Evolutionary conservation across 202 grass and related monocot species (phyloP).

Genomic region (Carex arenaria): DNA sequence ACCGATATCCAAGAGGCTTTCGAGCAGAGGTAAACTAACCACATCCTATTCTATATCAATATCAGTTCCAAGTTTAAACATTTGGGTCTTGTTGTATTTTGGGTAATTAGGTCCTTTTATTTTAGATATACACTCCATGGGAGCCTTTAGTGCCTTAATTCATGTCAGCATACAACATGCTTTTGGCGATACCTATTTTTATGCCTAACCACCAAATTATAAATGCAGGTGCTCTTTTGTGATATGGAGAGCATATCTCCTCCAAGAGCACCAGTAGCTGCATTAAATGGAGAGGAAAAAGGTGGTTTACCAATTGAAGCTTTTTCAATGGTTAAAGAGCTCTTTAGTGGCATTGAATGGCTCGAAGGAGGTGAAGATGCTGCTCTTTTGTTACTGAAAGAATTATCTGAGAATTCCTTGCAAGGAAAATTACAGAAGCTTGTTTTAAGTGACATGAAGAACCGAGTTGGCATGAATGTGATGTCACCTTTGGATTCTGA

Average conservation of each 20-base stretch:
- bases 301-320: conserved; percentile 95
- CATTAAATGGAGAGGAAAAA: conserved; percentile 80
- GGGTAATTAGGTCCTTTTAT: conserved; percentile 2
- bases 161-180: not conserved
- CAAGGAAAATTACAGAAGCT: conserved; percentile 96
- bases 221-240: conserved; percentile 82
- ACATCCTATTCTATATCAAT: not conserved
- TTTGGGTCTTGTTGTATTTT: not conserved
- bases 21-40: conserved; percentile 68
- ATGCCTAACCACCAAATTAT: conserved; percentile 12
- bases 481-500: conserved; percentile 86
- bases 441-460: conserved; percentile 83
- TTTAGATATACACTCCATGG: not conserved
- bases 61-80: not conserved
- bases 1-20: conserved; percentile 75
- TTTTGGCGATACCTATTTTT: not conserved
- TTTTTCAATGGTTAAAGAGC: conserved; percentile 95
- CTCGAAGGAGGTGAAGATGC: conserved; percentile 78
- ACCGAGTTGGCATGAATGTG: conserved; percentile 44
- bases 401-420: conserved; percentile 75
- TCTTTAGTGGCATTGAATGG: conserved; percentile 91
- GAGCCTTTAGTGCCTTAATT: not conserved
- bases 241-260: conserved; percentile 75
- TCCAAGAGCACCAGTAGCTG: conserved; percentile 68
- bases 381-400: conserved; percentile 87